Evolutionary conservation across 805 yeast species (phyloP).

Genomic region (Pichia eremophila): DNA sequence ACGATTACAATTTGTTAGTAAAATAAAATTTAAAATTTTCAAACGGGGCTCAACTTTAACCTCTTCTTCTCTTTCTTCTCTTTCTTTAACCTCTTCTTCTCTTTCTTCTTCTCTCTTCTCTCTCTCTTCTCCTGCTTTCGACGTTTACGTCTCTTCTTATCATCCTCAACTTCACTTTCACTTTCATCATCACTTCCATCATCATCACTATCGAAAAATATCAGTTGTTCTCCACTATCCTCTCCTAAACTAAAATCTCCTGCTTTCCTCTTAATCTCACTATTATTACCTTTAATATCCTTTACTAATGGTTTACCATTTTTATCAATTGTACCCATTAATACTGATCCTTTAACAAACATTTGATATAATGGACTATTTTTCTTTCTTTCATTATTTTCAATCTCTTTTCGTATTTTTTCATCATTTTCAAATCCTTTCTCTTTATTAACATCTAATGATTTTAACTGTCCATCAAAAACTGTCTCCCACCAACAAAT

Average conservation of each 20-base stretch:
- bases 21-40: too few relatives aligned
- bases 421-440: slow-evolving; percentile 6
- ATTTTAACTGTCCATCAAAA: slow-evolving; percentile 86
- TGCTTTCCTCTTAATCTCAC: too few relatives aligned
- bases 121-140: slow-evolving; percentile 18
- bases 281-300: background rate
- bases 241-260: background rate
- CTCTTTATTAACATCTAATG: slow-evolving; percentile 36
- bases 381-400: slow-evolving; percentile 38
- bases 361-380: slow-evolving; percentile 60
- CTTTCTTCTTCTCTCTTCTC: slow-evolving; percentile 15
- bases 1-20: too few relatives aligned
- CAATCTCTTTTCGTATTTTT: slow-evolving; percentile 35
- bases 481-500: slow-evolving; percentile 97
- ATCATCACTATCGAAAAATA: slow-evolving; percentile 15
- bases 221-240: slow-evolving; percentile 11
- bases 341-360: slow-evolving; percentile 83
- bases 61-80: background rate
- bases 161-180: too few relatives aligned
- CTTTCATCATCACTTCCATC: slow-evolving; percentile 8
- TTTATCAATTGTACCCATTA: slow-evolving; percentile 58
- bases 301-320: slow-evolving; percentile 12
- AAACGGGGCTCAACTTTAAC: too few relatives aligned
- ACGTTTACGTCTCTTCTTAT: slow-evolving; percentile 13
- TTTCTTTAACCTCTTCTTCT: slow-evolving; percentile 15